Conservation (phyloP, 2,329 filamentous ascomycete genomes). For the Coniella lustricola region DNA sequence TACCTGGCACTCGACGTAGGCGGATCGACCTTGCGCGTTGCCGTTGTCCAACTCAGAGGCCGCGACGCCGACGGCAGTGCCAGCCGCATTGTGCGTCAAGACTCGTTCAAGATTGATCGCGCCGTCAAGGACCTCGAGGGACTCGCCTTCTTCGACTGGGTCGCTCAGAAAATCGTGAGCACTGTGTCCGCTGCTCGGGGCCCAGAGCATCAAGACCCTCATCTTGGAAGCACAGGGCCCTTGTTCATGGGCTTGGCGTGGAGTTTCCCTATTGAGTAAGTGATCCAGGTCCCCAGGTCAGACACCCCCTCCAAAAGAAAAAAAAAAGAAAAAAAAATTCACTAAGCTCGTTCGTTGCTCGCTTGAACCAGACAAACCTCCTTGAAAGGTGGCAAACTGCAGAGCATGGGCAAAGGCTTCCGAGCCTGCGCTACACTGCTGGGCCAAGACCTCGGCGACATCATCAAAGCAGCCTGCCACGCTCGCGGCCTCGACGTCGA, state of each 20-base stretch:
- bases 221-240: conserved; percentile 26
- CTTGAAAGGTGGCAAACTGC: conserved; percentile 49
- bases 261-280: conserved; percentile 65
- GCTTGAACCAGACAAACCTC: conserved; percentile 54
- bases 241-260: conserved; percentile 57
- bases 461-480: conserved; percentile 49
- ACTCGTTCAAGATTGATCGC: conserved; percentile 49
- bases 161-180: conserved; percentile 53
- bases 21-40: conserved; percentile 60
- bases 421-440: conserved; percentile 49
- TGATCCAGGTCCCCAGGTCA: conserved; percentile 16
- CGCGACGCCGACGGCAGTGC: conserved; percentile 31
- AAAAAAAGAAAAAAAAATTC: too few species aligned
- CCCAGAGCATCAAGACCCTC: conserved; percentile 28
- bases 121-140: conserved; percentile 51
- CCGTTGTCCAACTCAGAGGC: conserved; percentile 53
- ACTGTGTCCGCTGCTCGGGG: conserved; percentile 42
- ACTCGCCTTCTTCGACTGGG: conserved; percentile 60
- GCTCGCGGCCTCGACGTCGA: conserved; percentile 45
- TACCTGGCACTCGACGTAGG: conserved; percentile 62
- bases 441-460: conserved; percentile 52
- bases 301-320: too few species aligned
- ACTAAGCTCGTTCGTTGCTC: too few species aligned
- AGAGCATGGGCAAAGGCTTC: conserved; percentile 61
- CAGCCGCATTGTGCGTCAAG: conserved; percentile 47